A percentile compares a stretch with the other conserved stretches of the same genome.
Evolutionary conservation across 73 alveolate genomes (phyloP).

Genomic region (Effrenium voratum): DNA sequence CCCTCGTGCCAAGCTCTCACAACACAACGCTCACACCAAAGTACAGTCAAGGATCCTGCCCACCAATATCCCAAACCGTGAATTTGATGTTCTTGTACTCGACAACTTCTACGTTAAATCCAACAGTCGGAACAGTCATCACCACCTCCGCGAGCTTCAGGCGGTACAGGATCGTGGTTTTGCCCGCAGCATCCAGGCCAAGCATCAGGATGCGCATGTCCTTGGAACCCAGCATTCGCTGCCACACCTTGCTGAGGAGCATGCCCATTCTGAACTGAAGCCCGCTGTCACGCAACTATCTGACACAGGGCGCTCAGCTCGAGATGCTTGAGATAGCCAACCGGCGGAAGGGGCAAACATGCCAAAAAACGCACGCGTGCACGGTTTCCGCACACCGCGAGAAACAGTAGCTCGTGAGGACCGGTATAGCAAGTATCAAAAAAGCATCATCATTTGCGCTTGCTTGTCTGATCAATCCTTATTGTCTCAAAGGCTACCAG

Average conservation of each 20-base stretch:
- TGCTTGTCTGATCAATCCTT: too few species aligned
- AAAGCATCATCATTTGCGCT: too few species aligned
- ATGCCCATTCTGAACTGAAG: conserved; percentile 31
- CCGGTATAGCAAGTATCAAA: too few species aligned
- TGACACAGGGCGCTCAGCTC: too few species aligned
- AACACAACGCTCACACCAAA: neutral
- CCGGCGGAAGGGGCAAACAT: too few species aligned
- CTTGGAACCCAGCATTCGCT: neutral
- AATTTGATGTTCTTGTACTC: conserved; percentile 95
- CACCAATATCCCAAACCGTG: neutral
- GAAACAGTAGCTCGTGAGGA: too few species aligned
- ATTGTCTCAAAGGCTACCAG: too few species aligned
- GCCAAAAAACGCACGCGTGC: too few species aligned
- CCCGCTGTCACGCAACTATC: too few species aligned
- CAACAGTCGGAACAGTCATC: conserved; percentile 76
- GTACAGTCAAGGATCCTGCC: too few species aligned
- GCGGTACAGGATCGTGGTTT: conserved; percentile 26
- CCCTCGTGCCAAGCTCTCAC: neutral
- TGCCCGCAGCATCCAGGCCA: conserved; percentile 35
- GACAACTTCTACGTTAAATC: conserved; percentile 98
- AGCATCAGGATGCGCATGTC: conserved; percentile 74
- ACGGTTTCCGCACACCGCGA: too few species aligned
- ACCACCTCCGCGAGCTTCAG: conserved; percentile 20
- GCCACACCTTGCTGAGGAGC: neutral
- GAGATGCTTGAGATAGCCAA: too few species aligned